phyloP scores from a whole-genome alignment of 345 rosid genomes.

The Linum usitatissimum region DNA sequence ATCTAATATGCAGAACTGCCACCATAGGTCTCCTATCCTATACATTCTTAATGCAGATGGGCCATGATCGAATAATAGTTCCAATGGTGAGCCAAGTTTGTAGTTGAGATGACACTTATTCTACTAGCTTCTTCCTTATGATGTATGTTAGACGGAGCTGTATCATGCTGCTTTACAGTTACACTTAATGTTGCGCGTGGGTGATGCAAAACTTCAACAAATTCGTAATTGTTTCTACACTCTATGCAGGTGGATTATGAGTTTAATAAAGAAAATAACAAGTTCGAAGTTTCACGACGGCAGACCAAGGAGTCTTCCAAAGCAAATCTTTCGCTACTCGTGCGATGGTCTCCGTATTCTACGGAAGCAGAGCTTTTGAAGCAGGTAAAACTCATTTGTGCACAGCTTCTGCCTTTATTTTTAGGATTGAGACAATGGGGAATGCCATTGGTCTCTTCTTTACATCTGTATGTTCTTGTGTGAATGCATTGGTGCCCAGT shows the following conservation, averaged over 20 bases:
- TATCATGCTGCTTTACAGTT: neutral
- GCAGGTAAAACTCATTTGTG: conserved; percentile 42
- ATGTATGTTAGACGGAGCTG: neutral
- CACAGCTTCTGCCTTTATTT: conserved; percentile 3
- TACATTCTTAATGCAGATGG: conserved; percentile 61
- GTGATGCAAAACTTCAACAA: neutral
- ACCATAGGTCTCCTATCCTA: conserved; percentile 87
- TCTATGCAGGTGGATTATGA: conserved; percentile 66
- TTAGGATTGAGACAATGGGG: neutral
- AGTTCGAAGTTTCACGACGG: conserved; percentile 26
- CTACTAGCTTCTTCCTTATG: neutral
- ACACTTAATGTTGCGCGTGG: neutral
- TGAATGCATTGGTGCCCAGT: neutral
- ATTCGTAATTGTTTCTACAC: neutral
- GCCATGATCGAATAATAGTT: conserved; percentile 79
- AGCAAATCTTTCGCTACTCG: conserved; percentile 57
- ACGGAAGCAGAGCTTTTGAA: conserved; percentile 79
- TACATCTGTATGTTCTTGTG: neutral
- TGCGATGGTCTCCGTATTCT: conserved; percentile 86
- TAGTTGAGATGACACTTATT: neutral
- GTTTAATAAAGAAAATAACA: conserved; percentile 29
- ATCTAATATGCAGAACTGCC: conserved; percentile 27
- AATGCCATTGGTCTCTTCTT: conserved; percentile 5
- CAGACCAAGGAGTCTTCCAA: conserved; percentile 44
- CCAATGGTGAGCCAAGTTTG: conserved; percentile 64